These are phyloP conservation scores for Pontederia paniculata DNA, from an alignment of 176 grass and related monocot species.

Conservation along the genomic window DNA sequence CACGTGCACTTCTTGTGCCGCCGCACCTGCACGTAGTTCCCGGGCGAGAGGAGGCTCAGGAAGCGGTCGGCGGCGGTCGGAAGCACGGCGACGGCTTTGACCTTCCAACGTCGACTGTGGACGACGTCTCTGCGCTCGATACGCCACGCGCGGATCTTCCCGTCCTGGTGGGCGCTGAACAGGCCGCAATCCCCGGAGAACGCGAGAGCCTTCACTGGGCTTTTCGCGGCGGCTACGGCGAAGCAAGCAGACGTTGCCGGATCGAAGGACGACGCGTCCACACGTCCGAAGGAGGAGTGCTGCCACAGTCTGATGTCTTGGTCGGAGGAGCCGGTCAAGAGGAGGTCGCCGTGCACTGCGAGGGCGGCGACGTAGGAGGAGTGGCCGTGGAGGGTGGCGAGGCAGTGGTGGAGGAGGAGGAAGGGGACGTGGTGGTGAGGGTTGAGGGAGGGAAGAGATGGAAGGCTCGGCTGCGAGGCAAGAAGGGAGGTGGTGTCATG, in stretches of 20 bases:
- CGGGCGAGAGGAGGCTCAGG: conserved; percentile 34
- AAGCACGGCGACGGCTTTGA: conserved; percentile 40
- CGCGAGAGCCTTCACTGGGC: conserved; percentile 42
- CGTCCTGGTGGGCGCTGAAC: conserved; percentile 63
- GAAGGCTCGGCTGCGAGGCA: too few species aligned
- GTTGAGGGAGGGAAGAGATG: conserved; percentile 3
- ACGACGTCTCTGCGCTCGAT: not conserved
- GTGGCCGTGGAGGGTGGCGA: conserved; percentile 40
- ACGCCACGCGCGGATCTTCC: conserved; percentile 58
- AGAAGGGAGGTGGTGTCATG: too few species aligned
- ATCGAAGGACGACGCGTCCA: not conserved
- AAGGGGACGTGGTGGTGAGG: not conserved
- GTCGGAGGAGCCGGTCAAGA: conserved; percentile 44
- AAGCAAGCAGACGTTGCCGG: not conserved
- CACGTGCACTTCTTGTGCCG: conserved; percentile 45
- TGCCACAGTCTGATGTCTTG: conserved; percentile 37
- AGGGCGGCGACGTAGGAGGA: conserved; percentile 59
- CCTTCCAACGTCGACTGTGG: conserved; percentile 5
- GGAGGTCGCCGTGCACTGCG: conserved; percentile 17
- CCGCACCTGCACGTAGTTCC: conserved; percentile 41
- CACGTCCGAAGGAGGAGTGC: not conserved
- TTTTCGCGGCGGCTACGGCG: conserved; percentile 21
- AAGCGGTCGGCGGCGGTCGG: conserved; percentile 39
- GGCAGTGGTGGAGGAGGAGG: conserved; percentile 17
- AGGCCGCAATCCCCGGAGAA: conserved; percentile 22